These are phyloP conservation scores for Pythium aquatile DNA, from an alignment of 352 stramenopile species.

Conservation along the genomic window DNA sequence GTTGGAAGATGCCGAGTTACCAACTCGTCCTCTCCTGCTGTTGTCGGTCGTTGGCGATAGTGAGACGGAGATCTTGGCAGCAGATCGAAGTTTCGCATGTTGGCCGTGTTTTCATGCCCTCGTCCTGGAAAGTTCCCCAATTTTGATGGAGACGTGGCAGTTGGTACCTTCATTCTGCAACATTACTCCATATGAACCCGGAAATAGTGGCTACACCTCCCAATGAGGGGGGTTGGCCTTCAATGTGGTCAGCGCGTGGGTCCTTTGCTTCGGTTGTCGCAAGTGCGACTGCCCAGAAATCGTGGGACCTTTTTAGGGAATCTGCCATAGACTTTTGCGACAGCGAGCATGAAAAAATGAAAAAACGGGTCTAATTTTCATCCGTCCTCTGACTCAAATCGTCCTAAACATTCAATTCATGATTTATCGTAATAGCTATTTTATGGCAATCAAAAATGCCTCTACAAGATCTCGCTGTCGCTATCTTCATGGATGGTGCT, in stretches of 20 bases:
- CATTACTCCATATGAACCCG: not conserved
- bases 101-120: conserved; percentile 14
- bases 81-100: conserved; percentile 12
- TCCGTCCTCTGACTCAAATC: conserved; percentile 1
- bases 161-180: conserved; percentile 2
- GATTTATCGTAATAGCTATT: conserved; percentile 19
- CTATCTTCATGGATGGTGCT: conserved; percentile 76
- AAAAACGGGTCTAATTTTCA: conserved; percentile 12
- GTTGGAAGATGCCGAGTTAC: not conserved
- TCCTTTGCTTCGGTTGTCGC: not conserved
- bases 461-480: conserved; percentile 74
- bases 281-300: not conserved
- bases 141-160: not conserved
- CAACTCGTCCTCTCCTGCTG: conserved; percentile 3
- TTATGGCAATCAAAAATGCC: not conserved
- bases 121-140: conserved; percentile 18
- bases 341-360: conserved; percentile 9
- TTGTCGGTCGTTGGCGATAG: not conserved
- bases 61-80: not conserved
- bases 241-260: not conserved
- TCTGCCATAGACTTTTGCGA: not conserved
- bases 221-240: not conserved
- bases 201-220: not conserved
- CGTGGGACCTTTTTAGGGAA: not conserved
- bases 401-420: conserved; percentile 14